These are phyloP conservation scores for Cyberlindnera galapagoensis DNA, from an alignment of 805 yeast genomes.

Conservation along the genomic window DNA sequence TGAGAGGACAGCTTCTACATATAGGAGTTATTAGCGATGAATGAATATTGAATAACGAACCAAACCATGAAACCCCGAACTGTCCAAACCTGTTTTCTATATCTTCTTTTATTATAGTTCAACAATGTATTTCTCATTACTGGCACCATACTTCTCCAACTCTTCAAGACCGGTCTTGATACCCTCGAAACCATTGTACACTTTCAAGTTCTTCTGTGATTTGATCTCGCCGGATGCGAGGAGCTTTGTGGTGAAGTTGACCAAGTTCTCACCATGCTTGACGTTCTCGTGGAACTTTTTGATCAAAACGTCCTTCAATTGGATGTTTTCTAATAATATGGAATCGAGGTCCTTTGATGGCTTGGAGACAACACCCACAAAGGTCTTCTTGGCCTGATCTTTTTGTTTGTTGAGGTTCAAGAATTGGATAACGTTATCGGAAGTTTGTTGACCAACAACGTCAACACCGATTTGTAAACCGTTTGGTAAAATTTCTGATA, in stretches of 20 bases:
- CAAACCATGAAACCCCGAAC: too few species aligned
- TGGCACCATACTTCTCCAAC: slow-evolving; percentile 35
- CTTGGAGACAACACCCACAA: slow-evolving; percentile 36
- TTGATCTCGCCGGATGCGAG: slow-evolving; percentile 24
- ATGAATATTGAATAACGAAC: too few species aligned
- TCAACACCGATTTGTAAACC: slow-evolving; percentile 35
- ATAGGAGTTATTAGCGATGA: too few species aligned
- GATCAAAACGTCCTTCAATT: slow-evolving; percentile 29
- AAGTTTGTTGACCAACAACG: slow-evolving; percentile 36
- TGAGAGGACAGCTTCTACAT: too few species aligned
- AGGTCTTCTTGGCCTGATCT: slow-evolving; percentile 13
- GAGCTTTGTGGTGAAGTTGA: slow-evolving; percentile 27
- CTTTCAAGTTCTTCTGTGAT: slow-evolving; percentile 29
- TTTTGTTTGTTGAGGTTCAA: slow-evolving; percentile 18
- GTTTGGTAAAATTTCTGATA: slow-evolving; percentile 21
- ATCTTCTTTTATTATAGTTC: slow-evolving; percentile 19
- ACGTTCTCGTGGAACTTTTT: slow-evolving; percentile 39
- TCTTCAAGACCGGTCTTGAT: slow-evolving; percentile 32
- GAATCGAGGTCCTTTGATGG: slow-evolving; percentile 25
- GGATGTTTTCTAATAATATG: slow-evolving; percentile 20
- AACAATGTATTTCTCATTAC: slow-evolving; percentile 37
- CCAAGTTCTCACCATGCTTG: slow-evolving; percentile 30
- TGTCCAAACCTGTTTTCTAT: too few species aligned
- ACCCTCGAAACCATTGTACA: slow-evolving; percentile 31
- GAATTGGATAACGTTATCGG: slow-evolving; percentile 27